Percentiles rank a stretch among this genome's conserved stretches.
These are phyloP conservation scores for Galerina sulciceps DNA, from an alignment of 768 basidiomycete genomes.

Conservation along the genomic window DNA sequence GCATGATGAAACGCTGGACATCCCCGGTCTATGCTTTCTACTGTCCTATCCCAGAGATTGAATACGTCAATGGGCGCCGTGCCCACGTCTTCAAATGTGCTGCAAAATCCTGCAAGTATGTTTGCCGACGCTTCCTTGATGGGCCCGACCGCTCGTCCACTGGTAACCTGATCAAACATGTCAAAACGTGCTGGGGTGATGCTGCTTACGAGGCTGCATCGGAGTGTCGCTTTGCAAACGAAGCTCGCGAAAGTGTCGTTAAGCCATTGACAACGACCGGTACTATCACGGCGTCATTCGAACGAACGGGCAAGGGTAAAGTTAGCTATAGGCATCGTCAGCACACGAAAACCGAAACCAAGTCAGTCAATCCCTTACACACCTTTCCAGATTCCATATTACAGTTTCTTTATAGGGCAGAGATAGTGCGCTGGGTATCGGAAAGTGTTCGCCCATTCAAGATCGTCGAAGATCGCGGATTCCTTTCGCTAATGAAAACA, in stretches of 20 bases:
- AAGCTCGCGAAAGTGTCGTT: no score
- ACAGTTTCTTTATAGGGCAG: no score
- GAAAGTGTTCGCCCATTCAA: not conserved
- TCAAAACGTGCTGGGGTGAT: constrained; percentile 7
- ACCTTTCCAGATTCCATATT: no score
- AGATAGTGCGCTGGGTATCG: no score
- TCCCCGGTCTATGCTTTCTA: constrained; percentile 12
- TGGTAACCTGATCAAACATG: constrained; percentile 12
- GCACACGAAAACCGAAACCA: no score
- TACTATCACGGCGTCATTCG: no score
- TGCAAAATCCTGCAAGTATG: not conserved
- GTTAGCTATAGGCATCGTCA: no score
- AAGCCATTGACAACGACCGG: no score
- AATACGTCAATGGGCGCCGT: not conserved
- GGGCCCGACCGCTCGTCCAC: constrained; percentile 2
- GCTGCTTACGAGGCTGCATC: not conserved
- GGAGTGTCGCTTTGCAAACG: no score
- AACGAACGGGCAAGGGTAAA: no score
- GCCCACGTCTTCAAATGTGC: not conserved
- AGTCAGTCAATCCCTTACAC: no score
- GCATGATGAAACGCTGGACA: constrained; percentile 3
- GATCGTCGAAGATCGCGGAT: not conserved
- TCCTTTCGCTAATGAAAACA: not conserved
- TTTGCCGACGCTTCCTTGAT: constrained; percentile 3
- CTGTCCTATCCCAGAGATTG: constrained; percentile 1